A percentile compares a stretch with the other conserved stretches of the same genome.
Conservation (phyloP, 208 protist genomes). For the Zelonia costaricensis region DNA sequence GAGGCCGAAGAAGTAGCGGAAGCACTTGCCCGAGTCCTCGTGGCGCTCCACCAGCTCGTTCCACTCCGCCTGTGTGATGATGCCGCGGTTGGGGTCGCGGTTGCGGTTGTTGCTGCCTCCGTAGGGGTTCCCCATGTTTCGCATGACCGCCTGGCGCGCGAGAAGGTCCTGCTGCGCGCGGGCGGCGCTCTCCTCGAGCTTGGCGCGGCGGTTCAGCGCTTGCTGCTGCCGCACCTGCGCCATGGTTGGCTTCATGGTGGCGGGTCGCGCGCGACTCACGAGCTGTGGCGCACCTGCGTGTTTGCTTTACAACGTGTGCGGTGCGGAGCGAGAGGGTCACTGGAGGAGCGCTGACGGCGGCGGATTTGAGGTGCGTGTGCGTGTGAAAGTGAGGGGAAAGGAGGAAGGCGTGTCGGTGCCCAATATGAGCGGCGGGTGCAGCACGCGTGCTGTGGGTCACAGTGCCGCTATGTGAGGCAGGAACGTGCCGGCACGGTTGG, state of each 20-base stretch:
- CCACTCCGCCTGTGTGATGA: slow-evolving; percentile 84
- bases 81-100: slow-evolving; percentile 61
- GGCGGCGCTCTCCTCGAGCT: slow-evolving; percentile 54
- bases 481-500: too few species aligned
- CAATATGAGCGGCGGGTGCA: too few species aligned
- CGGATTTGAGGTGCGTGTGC: too few species aligned
- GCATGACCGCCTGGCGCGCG: slow-evolving; percentile 15
- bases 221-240: slow-evolving; percentile 82
- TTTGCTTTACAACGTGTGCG: too few species aligned
- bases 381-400: too few species aligned
- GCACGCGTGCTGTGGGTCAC: too few species aligned
- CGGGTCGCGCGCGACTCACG: too few species aligned
- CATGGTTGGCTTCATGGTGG: slow-evolving; percentile 63
- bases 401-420: too few species aligned
- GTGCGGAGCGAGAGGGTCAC: too few species aligned
- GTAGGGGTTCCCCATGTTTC: slow-evolving; percentile 22
- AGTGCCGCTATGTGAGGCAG: too few species aligned
- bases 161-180: slow-evolving; percentile 33
- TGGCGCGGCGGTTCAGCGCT: slow-evolving; percentile 50
- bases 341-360: too few species aligned
- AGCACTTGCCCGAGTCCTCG: slow-evolving; percentile 73
- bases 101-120: slow-evolving; percentile 4
- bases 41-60: slow-evolving; percentile 71
- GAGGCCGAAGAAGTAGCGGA: slow-evolving; percentile 64
- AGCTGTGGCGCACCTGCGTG: slow-evolving; percentile 2